Evolutionary conservation across 169 alveolate species (phyloP), one percentile per base, ranked within the genome.

Genomic region (Plasmodium malariae): DNA sequence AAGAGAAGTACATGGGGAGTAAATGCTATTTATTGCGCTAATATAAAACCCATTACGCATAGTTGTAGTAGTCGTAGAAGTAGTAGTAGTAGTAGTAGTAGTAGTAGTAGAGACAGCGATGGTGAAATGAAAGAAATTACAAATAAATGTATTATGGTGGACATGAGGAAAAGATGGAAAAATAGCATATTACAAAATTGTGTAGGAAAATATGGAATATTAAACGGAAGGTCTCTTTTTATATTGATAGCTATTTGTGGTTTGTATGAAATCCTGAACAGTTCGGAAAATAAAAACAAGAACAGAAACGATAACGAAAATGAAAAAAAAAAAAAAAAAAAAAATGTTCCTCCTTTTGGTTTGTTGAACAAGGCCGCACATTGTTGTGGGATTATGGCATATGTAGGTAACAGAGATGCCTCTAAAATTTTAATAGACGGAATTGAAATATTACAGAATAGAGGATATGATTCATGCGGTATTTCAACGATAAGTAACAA

Each of bases 381-480:
- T 54, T 95, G 97, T 73, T 95, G 97, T 65, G 99, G 99, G 5
- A 96, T 97, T 30, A 94, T 97, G 73, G 99, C 97, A 6, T 96
- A 96, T 62, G 59, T 97, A 32, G 98, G 98, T 6, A 63, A 94
- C 6, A 94, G 95, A 24, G 94, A 94, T 74, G 96, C 98, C 45
- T 95, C 95, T 12, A 93, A 95, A 45, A 89, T 94, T 11, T 70
- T 97, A 34, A 87, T 95, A 70, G 95, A 96, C 40, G 98, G 98
- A n/a, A 96, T 95, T 21, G 94, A 97, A 89, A 89, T 97, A 49
- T 86, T 97, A 59, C 96, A 97, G 91, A 95, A 95, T 92, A 93
- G 99, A 74, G 99, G 99, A 14, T 98, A 98, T 89, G 99, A 98
- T 92, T 98, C 99, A 12, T 97, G 98, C 72, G 99, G 99, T 7